A percentile compares a stretch with the other conserved stretches of the same genome.
phyloP scores from a whole-genome alignment of 192 early-diverging fungal species.

The Allomyces javanicus region DNA sequence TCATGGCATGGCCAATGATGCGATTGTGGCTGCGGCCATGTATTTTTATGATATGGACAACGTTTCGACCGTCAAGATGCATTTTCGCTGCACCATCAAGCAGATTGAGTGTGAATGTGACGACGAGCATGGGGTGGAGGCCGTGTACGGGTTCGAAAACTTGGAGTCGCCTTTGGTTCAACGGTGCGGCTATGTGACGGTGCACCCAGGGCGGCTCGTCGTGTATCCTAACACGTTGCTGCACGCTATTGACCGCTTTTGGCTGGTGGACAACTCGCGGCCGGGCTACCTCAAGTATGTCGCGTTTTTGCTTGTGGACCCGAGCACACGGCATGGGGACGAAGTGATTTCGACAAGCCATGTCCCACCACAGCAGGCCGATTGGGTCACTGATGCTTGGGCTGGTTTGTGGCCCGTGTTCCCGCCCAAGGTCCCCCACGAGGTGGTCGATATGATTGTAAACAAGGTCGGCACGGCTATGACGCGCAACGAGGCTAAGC shows the following conservation, averaged over 20 bases:
- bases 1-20: slow-evolving; percentile 48
- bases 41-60: slow-evolving; percentile 51
- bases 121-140: slow-evolving; percentile 7
- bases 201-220: slow-evolving; percentile 32
- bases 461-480: too few species aligned
- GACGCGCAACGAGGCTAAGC: slow-evolving; percentile 21
- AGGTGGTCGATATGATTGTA: too few species aligned
- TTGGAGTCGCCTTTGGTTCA: too few species aligned
- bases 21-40: slow-evolving; percentile 50
- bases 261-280: slow-evolving; percentile 31
- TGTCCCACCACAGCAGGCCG: slow-evolving; percentile 44
- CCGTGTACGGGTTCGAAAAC: too few species aligned
- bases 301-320: slow-evolving; percentile 47
- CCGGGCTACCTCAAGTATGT: slow-evolving; percentile 47
- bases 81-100: slow-evolving; percentile 19
- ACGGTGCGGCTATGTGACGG: slow-evolving; percentile 18
- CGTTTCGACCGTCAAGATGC: slow-evolving; percentile 33
- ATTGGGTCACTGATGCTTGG: too few species aligned
- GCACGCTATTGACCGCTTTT: slow-evolving; percentile 43
- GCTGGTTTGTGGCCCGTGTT: too few species aligned
- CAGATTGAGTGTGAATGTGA: slow-evolving; percentile 9
- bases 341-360: too few species aligned
- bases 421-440: too few species aligned
- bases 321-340: slow-evolving; percentile 32
- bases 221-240: slow-evolving; percentile 54